These are phyloP conservation scores for Halophytophthora polymorphica DNA, from an alignment of 352 stramenopile species.

Conservation along the genomic window DNA sequence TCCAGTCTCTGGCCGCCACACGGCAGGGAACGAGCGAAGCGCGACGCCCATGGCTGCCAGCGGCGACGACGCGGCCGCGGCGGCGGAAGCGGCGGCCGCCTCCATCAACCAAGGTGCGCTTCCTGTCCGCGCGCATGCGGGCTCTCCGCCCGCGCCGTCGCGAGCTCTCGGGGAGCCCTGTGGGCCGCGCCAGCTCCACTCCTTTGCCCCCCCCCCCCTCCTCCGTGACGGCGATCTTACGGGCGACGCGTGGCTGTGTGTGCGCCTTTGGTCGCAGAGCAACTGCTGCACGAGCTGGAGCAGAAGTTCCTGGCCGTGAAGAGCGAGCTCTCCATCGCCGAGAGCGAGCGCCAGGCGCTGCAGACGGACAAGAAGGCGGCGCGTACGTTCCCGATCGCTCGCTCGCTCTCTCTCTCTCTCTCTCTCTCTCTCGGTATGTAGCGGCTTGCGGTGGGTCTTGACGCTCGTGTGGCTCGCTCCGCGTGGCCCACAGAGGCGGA, in stretches of 20 bases:
- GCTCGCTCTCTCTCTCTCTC: neutral
- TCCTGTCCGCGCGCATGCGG: neutral
- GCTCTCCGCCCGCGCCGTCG: no score
- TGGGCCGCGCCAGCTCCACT: neutral
- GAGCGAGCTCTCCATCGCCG: conserved; percentile 52
- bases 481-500: conserved; percentile 22
- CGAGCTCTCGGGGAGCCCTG: neutral
- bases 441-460: neutral
- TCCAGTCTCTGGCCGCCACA: no score
- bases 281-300: conserved; percentile 79
- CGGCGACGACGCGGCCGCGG: conserved; percentile 21
- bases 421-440: neutral
- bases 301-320: conserved; percentile 63
- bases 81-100: conserved; percentile 21
- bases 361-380: conserved; percentile 42
- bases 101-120: conserved; percentile 46
- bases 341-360: conserved; percentile 52
- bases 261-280: conserved; percentile 35
- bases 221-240: conserved; percentile 2
- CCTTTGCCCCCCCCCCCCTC: neutral
- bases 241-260: neutral
- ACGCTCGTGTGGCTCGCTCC: conserved; percentile 13
- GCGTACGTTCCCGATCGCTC: conserved; percentile 23
- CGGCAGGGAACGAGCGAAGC: neutral
- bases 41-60: conserved; percentile 15